phyloP scores from a whole-genome alignment of 2,329 filamentous ascomycete species.

The Didymella exigua region DNA sequence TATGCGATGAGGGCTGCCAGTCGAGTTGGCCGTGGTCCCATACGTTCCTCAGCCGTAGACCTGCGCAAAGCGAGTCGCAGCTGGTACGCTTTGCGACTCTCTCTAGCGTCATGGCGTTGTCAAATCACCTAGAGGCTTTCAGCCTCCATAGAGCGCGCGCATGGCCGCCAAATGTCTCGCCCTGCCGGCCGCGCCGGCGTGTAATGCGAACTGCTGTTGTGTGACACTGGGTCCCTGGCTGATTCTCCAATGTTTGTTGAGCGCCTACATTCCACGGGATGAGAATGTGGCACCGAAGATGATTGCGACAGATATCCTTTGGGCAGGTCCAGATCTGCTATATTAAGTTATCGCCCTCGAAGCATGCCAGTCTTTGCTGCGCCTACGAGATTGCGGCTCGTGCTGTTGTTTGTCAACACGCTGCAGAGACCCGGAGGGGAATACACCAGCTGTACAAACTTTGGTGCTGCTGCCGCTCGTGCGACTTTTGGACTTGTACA shows the following conservation, averaged over 20 bases:
- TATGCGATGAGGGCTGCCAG: neutral
- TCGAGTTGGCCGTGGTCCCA: neutral
- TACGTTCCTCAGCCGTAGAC: neutral
- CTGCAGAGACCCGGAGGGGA: neutral
- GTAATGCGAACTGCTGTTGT: constrained; percentile 16
- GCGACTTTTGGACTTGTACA: neutral
- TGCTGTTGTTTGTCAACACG: constrained; percentile 9
- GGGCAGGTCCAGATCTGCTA: constrained; percentile 3
- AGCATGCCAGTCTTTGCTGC: constrained; percentile 9
- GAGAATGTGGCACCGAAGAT: constrained; percentile 9
- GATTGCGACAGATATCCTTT: neutral
- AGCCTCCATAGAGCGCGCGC: constrained; percentile 5
- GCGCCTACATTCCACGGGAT: constrained; percentile 12
- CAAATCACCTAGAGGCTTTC: constrained; percentile 4
- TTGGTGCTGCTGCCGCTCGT: no score
- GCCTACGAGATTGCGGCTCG: neutral
- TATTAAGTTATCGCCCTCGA: constrained; percentile 9
- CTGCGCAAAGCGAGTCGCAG: neutral
- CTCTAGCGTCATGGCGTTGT: constrained; percentile 1
- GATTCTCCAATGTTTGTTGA: constrained; percentile 5
- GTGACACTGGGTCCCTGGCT: constrained; percentile 18
- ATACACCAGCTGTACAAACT: neutral
- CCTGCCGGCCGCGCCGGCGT: constrained; percentile 11
- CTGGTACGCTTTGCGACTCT: neutral
- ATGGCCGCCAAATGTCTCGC: constrained; percentile 11